Evolutionary conservation across 75 land plant genomes (phyloP).

Genomic region (Ceratopteris richardii): DNA sequence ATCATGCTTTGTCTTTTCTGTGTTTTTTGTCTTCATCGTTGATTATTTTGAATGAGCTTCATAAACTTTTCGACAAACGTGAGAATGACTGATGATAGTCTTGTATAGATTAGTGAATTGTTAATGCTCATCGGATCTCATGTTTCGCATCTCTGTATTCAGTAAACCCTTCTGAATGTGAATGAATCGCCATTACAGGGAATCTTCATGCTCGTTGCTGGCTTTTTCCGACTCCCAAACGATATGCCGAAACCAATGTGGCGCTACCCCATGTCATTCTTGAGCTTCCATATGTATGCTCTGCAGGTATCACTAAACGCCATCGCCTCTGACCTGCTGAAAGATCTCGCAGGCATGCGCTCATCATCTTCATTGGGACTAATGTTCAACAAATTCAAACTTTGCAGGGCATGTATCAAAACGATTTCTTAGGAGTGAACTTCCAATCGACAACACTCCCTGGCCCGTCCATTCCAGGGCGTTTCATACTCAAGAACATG

Average conservation of each 20-base stretch:
- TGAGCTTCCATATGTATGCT: constrained; percentile 36
- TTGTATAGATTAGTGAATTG: too few species aligned
- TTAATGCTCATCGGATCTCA: too few species aligned
- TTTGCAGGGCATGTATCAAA: constrained; percentile 34
- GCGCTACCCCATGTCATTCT: constrained; percentile 41
- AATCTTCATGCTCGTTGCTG: constrained; percentile 47
- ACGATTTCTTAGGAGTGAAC: constrained; percentile 27
- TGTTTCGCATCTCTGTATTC: too few species aligned
- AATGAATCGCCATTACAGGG: too few species aligned
- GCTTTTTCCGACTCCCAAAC: constrained; percentile 36
- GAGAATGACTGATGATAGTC: too few species aligned
- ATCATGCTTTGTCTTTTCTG: too few species aligned
- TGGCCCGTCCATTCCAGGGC: constrained; percentile 11
- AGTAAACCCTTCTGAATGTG: too few species aligned
- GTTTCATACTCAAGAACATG: constrained; percentile 5
- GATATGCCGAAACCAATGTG: constrained; percentile 39
- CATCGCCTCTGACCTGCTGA: neutral
- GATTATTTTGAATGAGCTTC: too few species aligned
- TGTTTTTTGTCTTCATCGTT: too few species aligned
- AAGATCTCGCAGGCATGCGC: neutral
- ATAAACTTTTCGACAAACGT: too few species aligned
- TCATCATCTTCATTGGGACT: neutral
- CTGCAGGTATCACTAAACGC: constrained; percentile 11
- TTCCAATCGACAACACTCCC: constrained; percentile 5
- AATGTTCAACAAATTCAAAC: neutral